Evolutionary conservation across 306 rosid genomes (phyloP).

Genomic region (Astragalus glycyphyllos): DNA sequence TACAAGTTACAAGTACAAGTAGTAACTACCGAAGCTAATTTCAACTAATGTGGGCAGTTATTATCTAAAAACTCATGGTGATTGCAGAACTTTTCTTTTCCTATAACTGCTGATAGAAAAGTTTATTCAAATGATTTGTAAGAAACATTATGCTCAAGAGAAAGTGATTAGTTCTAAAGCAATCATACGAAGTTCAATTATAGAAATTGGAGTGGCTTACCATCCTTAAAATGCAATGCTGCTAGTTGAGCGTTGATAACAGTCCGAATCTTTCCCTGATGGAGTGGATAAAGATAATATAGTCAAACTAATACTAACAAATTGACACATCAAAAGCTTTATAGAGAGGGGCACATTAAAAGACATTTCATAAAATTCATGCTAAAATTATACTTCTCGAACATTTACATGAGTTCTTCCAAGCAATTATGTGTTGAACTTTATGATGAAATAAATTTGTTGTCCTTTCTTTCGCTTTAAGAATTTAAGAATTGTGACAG

Average conservation of each 20-base stretch:
- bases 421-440: background rate
- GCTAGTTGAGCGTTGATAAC: conserved; percentile 64
- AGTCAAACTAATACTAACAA: conserved; percentile 34
- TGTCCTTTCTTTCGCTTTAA: background rate
- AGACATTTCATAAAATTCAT: background rate
- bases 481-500: background rate
- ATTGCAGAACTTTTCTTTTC: background rate
- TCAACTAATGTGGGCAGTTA: background rate
- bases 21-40: background rate
- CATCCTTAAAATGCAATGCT: conserved; percentile 66
- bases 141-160: conserved; percentile 33
- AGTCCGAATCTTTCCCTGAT: conserved; percentile 62
- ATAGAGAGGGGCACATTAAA: background rate
- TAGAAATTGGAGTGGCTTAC: conserved; percentile 50
- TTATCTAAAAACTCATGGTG: background rate
- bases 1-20: background rate
- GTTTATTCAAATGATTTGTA: background rate
- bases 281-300: conserved; percentile 49
- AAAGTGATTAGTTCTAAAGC: conserved; percentile 19
- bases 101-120: background rate
- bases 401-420: background rate
- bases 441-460: background rate
- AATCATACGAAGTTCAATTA: conserved; percentile 4
- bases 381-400: conserved; percentile 4
- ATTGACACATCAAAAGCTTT: background rate